Evolutionary conservation across 208 protist species (phyloP).

Genomic region (Vickermania spadyakhi): DNA sequence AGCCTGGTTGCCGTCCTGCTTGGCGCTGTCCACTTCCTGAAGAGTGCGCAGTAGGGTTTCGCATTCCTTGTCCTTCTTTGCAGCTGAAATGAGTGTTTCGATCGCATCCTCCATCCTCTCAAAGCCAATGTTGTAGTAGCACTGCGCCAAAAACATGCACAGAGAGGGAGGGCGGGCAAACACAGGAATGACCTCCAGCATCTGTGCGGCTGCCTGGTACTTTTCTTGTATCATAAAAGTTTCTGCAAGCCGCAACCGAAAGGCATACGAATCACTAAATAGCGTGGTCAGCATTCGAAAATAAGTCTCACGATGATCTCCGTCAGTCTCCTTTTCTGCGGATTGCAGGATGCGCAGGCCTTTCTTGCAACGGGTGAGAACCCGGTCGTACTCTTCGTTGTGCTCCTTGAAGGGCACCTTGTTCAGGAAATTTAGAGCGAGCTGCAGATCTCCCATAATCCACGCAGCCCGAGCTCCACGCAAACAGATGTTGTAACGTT

Average conservation of each 20-base stretch:
- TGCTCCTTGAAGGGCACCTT: conserved; percentile 22
- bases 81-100: conserved; percentile 29
- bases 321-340: conserved; percentile 55
- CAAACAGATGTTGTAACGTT: conserved; percentile 55
- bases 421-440: conserved; percentile 55
- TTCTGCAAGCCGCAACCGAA: conserved; percentile 72
- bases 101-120: conserved; percentile 75
- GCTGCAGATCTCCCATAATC: conserved; percentile 70
- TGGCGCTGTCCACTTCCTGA: conserved; percentile 73
- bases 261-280: conserved; percentile 62
- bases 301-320: conserved; percentile 57
- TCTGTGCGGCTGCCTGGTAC: conserved; percentile 58
- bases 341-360: conserved; percentile 25
- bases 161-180: conserved; percentile 41
- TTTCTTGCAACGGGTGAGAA: conserved; percentile 46
- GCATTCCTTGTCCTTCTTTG: conserved; percentile 66
- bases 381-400: conserved; percentile 19
- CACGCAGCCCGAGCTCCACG: conserved; percentile 71
- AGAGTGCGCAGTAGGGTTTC: conserved; percentile 48
- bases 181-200: conserved; percentile 40
- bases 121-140: conserved; percentile 77
- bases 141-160: conserved; percentile 50
- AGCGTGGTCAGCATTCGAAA: conserved; percentile 75
- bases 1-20: conserved; percentile 79
- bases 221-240: conserved; percentile 52